A percentile compares a stretch with the other conserved stretches of the same genome.
phyloP scores from a whole-genome alignment of 495 filamentous ascomycete species.

The Podospora anserina region DNA sequence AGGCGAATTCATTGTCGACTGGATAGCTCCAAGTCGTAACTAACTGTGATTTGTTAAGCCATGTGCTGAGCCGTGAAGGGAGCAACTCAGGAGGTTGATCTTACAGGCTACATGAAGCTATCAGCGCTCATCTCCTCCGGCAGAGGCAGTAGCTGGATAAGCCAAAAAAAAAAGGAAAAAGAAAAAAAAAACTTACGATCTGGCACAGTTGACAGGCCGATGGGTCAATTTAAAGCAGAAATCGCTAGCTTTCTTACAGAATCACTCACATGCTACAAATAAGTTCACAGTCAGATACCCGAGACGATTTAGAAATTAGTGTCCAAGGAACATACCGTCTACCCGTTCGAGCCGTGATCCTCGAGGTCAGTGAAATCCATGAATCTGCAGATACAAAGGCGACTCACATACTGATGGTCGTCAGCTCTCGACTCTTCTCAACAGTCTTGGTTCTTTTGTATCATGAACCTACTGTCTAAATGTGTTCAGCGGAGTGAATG shows the following conservation, averaged over 20 bases:
- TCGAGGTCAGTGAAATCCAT: not conserved
- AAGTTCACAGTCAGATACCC: too few relatives aligned
- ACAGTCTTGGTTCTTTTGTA: not conserved
- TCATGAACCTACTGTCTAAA: not conserved
- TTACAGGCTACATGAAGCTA: not conserved
- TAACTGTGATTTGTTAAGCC: not conserved
- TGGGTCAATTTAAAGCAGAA: too few relatives aligned
- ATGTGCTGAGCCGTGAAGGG: not conserved
- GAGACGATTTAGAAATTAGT: too few relatives aligned
- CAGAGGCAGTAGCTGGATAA: not conserved
- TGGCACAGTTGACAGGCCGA: not conserved
- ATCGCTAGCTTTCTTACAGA: too few relatives aligned
- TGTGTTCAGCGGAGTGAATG: not conserved
- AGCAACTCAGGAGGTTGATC: not conserved
- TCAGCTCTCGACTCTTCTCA: not conserved
- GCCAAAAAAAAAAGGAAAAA: too few relatives aligned
- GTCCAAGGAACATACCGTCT: not conserved
- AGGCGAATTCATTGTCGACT: conserved; percentile 1
- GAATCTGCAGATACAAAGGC: not conserved
- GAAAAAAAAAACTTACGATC: not conserved
- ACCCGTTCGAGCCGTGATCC: not conserved
- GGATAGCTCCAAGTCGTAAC: conserved; percentile 6
- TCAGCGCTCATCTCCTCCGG: not conserved
- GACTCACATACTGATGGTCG: not conserved
- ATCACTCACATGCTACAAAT: too few relatives aligned